Evolutionary conservation across 1,139 yeast species (phyloP), one percentile per base, ranked within the genome.

Genomic region (Zygosaccharomyces pseudobailii): DNA sequence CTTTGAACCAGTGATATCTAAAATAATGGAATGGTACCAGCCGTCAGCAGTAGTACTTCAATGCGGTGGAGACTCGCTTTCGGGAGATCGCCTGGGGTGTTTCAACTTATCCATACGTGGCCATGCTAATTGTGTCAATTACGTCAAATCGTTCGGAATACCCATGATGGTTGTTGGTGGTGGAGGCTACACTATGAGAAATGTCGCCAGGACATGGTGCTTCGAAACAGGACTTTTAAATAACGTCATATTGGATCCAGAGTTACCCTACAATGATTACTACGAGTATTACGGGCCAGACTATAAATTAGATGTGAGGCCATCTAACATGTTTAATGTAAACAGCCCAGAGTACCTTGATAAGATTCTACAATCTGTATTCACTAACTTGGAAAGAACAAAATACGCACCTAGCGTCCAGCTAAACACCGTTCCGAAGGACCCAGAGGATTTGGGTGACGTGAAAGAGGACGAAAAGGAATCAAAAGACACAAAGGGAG

Each of bases 251-350:
- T 73, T 90, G 55, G 95, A 89, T 23, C 73, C 81, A 10, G 96
- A 90, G 62, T 77, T 90, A 58, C 97, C 97, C 5, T 90, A 88
- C 73, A 90, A 90, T 66, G 97, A 92, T 67, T 92, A 92, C 71
- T 90, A 87, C 70, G 97, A 90, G 71, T 90, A 90, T 71, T 90
- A 86, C 68, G 97, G 97, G 0, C 98, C 98, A 1, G 97, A 90
- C 70, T 90, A 92, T 69, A 84, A 85, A 64, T 73, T 87, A 48
- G 97, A 90, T 62, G 97, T 92, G 42, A 79, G 97, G 55, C 95
- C 97, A 10, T 85, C 95, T 17, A 92, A 92, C 67, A 90, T 92
- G 97, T 88, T 87, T 71, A 92, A 92, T 69, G 96, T 96, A 47
- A 92, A 92, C 70, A 81, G 92, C 24, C 92, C 95, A 19, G 97